Evolutionary conservation across 2,329 filamentous ascomycete genomes (phyloP).

Genomic region (Exophiala sideris): DNA sequence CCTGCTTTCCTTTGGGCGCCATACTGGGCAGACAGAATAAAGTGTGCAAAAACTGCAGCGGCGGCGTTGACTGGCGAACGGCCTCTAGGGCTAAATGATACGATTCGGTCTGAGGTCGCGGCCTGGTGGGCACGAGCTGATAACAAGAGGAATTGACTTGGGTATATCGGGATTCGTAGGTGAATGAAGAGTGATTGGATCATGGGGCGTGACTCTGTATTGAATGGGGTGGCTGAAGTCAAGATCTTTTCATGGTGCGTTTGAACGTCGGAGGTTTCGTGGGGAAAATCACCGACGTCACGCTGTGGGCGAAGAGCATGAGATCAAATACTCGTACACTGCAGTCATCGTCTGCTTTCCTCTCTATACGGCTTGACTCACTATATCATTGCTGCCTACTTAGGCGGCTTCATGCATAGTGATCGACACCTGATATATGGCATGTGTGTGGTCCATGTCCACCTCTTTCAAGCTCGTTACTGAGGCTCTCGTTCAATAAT

Average conservation of each 20-base stretch:
- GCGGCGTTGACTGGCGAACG: neutral
- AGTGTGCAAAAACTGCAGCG: neutral
- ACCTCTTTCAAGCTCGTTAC: too few species aligned
- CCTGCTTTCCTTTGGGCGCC: constrained; percentile 45
- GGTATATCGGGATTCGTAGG: too few species aligned
- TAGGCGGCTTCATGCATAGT: too few species aligned
- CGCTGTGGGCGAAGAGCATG: neutral
- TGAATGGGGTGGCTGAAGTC: neutral
- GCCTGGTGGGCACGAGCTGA: too few species aligned
- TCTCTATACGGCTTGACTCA: neutral
- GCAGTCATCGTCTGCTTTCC: neutral
- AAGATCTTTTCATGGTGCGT: neutral
- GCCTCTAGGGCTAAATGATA: too few species aligned
- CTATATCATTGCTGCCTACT: too few species aligned
- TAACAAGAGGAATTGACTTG: too few species aligned
- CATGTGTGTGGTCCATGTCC: too few species aligned
- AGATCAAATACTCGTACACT: neutral
- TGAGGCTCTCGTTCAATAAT: constrained; percentile 3
- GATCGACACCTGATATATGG: too few species aligned
- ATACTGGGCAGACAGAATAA: constrained; percentile 30
- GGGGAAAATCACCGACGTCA: neutral
- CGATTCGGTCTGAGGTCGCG: too few species aligned
- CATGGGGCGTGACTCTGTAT: too few species aligned
- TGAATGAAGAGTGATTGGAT: too few species aligned
- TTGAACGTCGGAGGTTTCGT: neutral